Evolutionary conservation across 495 filamentous ascomycete genomes (phyloP), one percentile per base, ranked within the genome.

Genomic region (Daldinia bambusicola): DNA sequence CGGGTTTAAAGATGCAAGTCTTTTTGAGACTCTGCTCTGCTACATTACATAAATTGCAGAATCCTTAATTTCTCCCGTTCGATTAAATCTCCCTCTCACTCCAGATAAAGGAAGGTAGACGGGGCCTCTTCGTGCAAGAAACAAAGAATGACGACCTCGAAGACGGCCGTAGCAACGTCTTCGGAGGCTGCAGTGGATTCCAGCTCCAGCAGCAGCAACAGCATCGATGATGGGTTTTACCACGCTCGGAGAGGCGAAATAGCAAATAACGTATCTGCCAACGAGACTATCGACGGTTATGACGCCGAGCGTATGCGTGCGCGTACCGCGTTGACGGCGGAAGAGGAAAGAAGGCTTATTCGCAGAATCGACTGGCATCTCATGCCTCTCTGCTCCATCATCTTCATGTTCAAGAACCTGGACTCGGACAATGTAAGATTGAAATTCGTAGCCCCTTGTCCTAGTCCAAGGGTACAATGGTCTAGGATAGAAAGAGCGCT

Each of bases 361-460:
- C 76, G 80, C 6, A 75, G 80, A 18, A 80, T 83, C n/a, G 82
- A 84, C 57, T 83, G 79, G 81, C 80, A 79, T 16, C 67, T 84
- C 0, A 80, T 84, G 74, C 77, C 81, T 7, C 67, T 84, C 9
- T 79, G 78, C 13, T 79, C 81, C 4, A 55, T 84, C 1, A 81
- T 84, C 13, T 84, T 81, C 66, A 76, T 83, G 76, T 78, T 84
- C 59, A 83, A 83, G 65, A 82, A 78, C 37, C 37, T 83, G 31
- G 81, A 83, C 32, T 66, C 71, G 2, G 79, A 76, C 31, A 84
- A 84, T 73, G 80, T 81, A 34, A 34, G 76, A 74, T 55, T n/a
- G n/a, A n/a, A n/a, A n/a, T n/a, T n/a, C n/a, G n/a, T n/a, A n/a
- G n/a, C n/a, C n/a, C n/a, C n/a, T n/a, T n/a, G n/a, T n/a, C n/a